Evolutionary conservation across 202 grass and related monocot species (phyloP).

Genomic region (Setaria viridis): DNA sequence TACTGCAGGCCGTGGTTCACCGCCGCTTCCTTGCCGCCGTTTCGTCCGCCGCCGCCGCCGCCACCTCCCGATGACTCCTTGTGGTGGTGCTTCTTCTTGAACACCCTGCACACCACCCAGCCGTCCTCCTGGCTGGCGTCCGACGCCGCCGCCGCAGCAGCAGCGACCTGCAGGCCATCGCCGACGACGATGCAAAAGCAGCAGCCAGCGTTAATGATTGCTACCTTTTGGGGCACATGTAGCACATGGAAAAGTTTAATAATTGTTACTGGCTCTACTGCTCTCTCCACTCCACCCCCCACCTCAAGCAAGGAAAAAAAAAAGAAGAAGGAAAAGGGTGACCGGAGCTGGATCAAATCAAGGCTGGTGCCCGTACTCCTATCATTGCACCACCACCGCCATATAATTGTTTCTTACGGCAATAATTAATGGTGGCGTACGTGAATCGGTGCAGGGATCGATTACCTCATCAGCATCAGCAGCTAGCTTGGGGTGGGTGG

Average conservation of each 20-base stretch:
- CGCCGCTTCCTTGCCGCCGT: constrained; percentile 25
- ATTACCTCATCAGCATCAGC: too few species aligned
- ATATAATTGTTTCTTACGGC: constrained; percentile 56
- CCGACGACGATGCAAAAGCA: background rate
- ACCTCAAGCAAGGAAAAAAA: background rate
- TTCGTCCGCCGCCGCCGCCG: constrained; percentile 14
- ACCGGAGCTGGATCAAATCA: constrained; percentile 36
- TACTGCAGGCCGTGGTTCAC: constrained; percentile 46
- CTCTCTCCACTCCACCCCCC: constrained; percentile 26
- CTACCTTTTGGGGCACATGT: constrained; percentile 55
- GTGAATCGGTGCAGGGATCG: constrained; percentile 31
- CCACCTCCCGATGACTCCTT: constrained; percentile 51
- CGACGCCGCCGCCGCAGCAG: constrained; percentile 26
- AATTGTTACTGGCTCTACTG: constrained; percentile 28
- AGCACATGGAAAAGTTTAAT: constrained; percentile 71
- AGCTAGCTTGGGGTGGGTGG: too few species aligned
- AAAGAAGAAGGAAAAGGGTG: background rate
- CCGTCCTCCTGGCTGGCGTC: constrained; percentile 83
- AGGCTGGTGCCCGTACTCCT: constrained; percentile 45
- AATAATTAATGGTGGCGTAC: constrained; percentile 48
- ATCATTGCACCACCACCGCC: constrained; percentile 55
- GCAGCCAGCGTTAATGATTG: constrained; percentile 44
- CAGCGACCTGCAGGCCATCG: constrained; percentile 37
- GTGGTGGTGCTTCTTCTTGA: constrained; percentile 97
- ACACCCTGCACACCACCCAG: constrained; percentile 98